Conservation (phyloP, 176 grass and related monocot species). For the Eragrostis curvula region DNA sequence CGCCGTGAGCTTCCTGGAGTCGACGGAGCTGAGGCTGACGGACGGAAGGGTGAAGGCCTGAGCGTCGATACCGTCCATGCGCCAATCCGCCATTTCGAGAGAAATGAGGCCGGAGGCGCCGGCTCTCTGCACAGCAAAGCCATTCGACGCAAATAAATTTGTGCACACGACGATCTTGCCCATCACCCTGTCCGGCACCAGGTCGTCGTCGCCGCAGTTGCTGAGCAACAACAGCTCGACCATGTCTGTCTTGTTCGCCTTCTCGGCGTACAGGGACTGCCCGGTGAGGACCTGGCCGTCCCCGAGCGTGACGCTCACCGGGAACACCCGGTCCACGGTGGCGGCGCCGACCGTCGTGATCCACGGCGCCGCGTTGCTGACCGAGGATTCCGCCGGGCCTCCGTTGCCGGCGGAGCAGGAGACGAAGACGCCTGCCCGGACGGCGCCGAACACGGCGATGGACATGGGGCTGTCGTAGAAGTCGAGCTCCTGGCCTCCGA, state of each 20-base stretch:
- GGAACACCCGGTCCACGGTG: conserved; percentile 35
- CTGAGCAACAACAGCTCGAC: neutral
- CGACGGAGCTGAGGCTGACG: neutral
- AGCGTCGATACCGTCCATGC: neutral
- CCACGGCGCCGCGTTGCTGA: conserved; percentile 36
- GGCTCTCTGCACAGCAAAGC: neutral
- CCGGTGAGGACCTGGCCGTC: conserved; percentile 29
- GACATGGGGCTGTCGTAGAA: neutral
- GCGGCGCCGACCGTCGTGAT: conserved; percentile 38
- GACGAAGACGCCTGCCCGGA: conserved; percentile 35
- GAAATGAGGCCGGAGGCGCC: conserved; percentile 20
- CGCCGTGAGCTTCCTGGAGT: neutral
- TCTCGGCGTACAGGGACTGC: conserved; percentile 35
- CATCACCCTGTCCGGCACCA: conserved; percentile 17
- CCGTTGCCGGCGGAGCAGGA: conserved; percentile 26
- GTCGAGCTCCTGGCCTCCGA: neutral
- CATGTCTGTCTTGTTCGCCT: neutral
- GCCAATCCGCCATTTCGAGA: neutral
- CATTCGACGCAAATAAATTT: neutral
- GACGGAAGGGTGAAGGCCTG: conserved; percentile 32
- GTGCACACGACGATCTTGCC: conserved; percentile 42
- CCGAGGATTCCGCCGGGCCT: neutral
- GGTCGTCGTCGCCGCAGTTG: neutral
- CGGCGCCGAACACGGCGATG: conserved; percentile 37
- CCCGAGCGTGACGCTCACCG: conserved; percentile 31